Base-by-base conservation (phyloP, 2,329 filamentous ascomycete species). In the Ophiostoma pallidulum region DNA sequence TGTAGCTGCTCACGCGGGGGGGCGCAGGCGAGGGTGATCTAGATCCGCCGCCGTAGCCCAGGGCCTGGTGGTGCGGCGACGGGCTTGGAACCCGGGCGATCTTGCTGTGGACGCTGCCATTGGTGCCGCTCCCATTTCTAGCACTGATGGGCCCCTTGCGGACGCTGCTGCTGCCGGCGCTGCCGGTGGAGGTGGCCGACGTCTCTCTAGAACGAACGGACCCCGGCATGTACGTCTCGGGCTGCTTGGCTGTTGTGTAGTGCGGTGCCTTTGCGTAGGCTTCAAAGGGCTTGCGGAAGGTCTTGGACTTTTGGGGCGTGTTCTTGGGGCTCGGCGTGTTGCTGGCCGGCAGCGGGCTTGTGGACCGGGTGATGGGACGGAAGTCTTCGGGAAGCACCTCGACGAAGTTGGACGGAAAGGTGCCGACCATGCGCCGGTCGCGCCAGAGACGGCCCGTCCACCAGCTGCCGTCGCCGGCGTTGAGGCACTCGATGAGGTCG, bases 351-450 rank as follows among this genome's bases (percentile, higher is more conserved):
- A 88, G 66, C 1, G 78, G 77, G 57, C 78, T 82, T 45, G 70
- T 71, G 26, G 76, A 73, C 60, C 81, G 70, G 37, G 71, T 72
- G 58, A 81, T 79, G 51, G 92, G 92, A 49, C 86, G 82, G 63
- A 94, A 97, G 62, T 81, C 78, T 51, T 92, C 80, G 47, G 86
- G 84, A 28, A 98, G 75, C 6, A 98, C 77, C 62, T 94, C 80
- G 61, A 98, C 92, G 61, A 98, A 98, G 68, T 98, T 98, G 59
- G 90, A 96, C 1, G 92, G 92, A 60, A 98, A 98, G 18, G 92
- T 73, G 46, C 92, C 92, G 59, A 96, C 83, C 59, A 91, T 89
- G 60, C 90, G 81, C 64, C 86, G 84, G 67, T 98, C 92, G 57
- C 92, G 80, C 61, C 83, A 86, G 61, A 98, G 69, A 54, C 91